Conservation (phyloP, 176 grass and related monocot genomes). For the Carex cristatella region DNA sequence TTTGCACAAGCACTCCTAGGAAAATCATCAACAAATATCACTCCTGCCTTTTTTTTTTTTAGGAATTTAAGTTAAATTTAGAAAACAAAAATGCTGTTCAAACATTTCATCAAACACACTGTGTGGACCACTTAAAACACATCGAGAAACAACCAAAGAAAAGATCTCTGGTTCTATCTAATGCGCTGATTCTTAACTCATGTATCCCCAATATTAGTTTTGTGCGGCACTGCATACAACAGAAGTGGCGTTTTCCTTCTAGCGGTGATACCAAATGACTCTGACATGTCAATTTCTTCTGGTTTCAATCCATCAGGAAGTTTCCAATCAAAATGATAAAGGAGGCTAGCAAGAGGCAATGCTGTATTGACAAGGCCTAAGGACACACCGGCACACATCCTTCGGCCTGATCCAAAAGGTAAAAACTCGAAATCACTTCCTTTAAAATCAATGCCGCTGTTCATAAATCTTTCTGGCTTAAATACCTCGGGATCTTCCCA, state of each 20-base stretch:
- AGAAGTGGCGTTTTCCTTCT: constrained; percentile 3
- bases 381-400: constrained; percentile 24
- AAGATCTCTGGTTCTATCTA: no score
- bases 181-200: background rate
- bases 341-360: constrained; percentile 20
- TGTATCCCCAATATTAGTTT: background rate
- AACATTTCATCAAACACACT: background rate
- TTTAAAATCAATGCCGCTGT: constrained; percentile 11
- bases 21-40: no score
- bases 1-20: background rate
- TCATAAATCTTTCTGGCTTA: constrained; percentile 26
- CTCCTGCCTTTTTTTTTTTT: no score
- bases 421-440: constrained; percentile 18
- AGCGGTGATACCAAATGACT: background rate
- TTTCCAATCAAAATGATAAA: constrained; percentile 38
- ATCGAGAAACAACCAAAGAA: no score
- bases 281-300: constrained; percentile 25
- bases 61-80: no score
- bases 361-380: constrained; percentile 14
- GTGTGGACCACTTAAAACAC: no score
- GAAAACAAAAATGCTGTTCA: background rate
- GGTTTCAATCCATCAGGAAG: background rate
- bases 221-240: background rate
- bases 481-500: constrained; percentile 26
- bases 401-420: constrained; percentile 33